Evolutionary conservation across 495 filamentous ascomycete genomes (phyloP), one percentile per base, ranked within the genome.

Genomic region (Talaromyces nanjingensis): DNA sequence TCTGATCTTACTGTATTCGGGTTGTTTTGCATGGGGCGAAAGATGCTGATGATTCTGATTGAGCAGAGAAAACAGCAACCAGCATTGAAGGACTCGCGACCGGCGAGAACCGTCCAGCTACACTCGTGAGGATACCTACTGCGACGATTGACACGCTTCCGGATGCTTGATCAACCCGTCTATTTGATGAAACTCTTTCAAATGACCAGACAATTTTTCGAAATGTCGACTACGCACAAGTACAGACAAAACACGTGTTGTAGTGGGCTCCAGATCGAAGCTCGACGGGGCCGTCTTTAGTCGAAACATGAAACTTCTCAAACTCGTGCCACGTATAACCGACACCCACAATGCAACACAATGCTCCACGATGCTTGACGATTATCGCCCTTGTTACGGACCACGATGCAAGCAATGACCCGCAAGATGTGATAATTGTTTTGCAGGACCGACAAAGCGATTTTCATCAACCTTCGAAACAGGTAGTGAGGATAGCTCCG

Each of bases 81-180:
- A 52, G 39, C 52, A 27, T 54, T 8, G 42, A 62, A 33, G 29
- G 29, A 7, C 42, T 34, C 11, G 27, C 60, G 16, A 31, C 39
- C n/a, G 42, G 2, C 16, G 60, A 62, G 27, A 29, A n/a, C 12
- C 60, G 60, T 20, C 45, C 25, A 24, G 24, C 60, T n/a, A 62
- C 60, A 7, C 60, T 62, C 20, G 60, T 62, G 27, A 24, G 60
- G 22, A 53, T 62, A 29, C 60, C 60, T n/a, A 62, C 45, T 49
- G 27, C 60, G 11, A 25, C 60, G 20, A 53, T 52, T 37, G 60
- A 62, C 18, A 34, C 60, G 27, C 27, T 49, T 22, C 24, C 45
- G 9, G 60, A 27, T 37, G 27, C 39, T 47, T 60, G 59, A 60
- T 27, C 59, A 18, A 20, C 45, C 45, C 6, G n/a, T n/a, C 45